Percentiles rank a stretch among this genome's conserved stretches.
phyloP scores from a whole-genome alignment of 345 rosid genomes.

The Gossypium herbaceum region DNA sequence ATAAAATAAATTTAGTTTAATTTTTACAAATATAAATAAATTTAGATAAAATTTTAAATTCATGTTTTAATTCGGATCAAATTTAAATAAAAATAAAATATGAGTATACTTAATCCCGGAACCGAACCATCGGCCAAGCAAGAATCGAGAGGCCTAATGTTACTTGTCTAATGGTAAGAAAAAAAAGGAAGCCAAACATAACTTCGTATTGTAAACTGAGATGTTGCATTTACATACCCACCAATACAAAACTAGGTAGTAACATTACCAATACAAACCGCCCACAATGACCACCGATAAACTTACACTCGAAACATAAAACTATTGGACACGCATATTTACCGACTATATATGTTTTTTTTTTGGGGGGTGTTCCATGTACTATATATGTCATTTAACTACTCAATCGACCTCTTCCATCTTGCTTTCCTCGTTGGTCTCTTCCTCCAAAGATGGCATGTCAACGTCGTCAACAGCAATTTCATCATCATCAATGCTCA shows the following conservation, averaged over 20 bases:
- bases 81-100: too few relatives aligned
- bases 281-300: neutral
- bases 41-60: too few relatives aligned
- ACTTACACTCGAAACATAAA: too few relatives aligned
- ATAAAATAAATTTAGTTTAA: too few relatives aligned
- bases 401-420: slow-evolving; percentile 18
- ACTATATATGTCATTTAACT: neutral
- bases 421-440: slow-evolving; percentile 13
- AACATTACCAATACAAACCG: neutral
- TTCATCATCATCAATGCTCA: slow-evolving; percentile 39
- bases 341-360: too few relatives aligned
- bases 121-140: neutral
- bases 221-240: neutral
- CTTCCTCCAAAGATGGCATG: slow-evolving; percentile 13
- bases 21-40: too few relatives aligned
- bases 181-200: neutral
- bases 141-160: neutral
- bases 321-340: too few relatives aligned
- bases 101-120: too few relatives aligned
- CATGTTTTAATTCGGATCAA: too few relatives aligned
- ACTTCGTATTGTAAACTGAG: too few relatives aligned
- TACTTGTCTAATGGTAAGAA: neutral
- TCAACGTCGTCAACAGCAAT: slow-evolving; percentile 15
- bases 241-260: neutral
- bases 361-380: neutral